Conservation (phyloP, 202 grass and related monocot genomes). For the Brachypodium distachyon region DNA sequence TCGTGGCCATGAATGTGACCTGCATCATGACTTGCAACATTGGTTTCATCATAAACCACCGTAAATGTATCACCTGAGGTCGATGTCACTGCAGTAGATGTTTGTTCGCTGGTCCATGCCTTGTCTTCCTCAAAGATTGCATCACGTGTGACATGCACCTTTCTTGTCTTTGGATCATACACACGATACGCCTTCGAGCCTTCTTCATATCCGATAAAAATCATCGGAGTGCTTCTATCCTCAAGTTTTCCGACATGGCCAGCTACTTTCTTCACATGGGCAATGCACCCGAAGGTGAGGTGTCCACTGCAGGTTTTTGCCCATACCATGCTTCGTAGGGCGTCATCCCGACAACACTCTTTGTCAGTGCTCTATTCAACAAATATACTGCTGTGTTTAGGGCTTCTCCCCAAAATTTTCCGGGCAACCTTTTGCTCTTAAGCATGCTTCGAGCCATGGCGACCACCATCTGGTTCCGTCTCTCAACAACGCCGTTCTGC, state of each 20-base stretch:
- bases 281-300: neutral
- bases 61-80: neutral
- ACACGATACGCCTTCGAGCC: neutral
- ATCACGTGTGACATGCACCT: neutral
- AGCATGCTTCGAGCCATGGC: too few species aligned
- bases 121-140: neutral
- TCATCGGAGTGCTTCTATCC: neutral
- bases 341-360: neutral
- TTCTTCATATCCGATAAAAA: neutral
- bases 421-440: neutral
- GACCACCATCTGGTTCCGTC: neutral
- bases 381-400: neutral
- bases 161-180: neutral
- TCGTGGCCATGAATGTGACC: too few species aligned
- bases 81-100: neutral
- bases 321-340: neutral
- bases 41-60: neutral
- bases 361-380: neutral
- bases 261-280: too few species aligned
- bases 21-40: neutral
- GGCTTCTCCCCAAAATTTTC: neutral
- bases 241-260: too few species aligned
- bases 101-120: neutral
- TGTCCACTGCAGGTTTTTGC: neutral
- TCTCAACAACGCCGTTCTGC: neutral